These are phyloP conservation scores for Cytospora piceae DNA, from an alignment of 2,329 filamentous ascomycete genomes.

Conservation along the genomic window DNA sequence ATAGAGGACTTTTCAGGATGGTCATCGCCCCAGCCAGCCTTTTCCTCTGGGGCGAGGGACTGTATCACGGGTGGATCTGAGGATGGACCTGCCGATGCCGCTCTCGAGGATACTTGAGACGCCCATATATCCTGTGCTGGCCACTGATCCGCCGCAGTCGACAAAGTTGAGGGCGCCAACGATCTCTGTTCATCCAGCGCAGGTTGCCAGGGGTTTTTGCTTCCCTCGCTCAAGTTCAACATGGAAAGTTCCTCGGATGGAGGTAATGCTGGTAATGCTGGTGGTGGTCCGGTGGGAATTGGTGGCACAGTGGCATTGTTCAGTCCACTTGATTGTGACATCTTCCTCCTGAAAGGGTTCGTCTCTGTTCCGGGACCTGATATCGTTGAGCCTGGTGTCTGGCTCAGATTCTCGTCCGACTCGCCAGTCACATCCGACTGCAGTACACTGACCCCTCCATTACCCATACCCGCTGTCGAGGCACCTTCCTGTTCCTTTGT, in stretches of 20 bases:
- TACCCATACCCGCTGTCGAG: background rate
- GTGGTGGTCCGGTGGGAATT: slow-evolving; percentile 27
- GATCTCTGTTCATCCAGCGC: slow-evolving; percentile 38
- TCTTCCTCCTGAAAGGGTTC: slow-evolving; percentile 60
- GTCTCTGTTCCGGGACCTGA: slow-evolving; percentile 41
- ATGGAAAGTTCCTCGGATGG: slow-evolving; percentile 47
- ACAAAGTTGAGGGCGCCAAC: slow-evolving; percentile 35
- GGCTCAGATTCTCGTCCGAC: background rate
- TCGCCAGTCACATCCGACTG: slow-evolving; percentile 5
- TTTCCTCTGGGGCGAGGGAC: slow-evolving; percentile 44
- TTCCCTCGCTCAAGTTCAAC: slow-evolving; percentile 47
- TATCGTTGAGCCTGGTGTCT: background rate
- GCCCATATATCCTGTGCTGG: slow-evolving; percentile 43
- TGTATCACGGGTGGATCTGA: slow-evolving; percentile 41
- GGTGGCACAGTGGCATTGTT: slow-evolving; percentile 19
- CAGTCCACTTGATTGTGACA: slow-evolving; percentile 32
- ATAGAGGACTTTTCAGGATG: slow-evolving; percentile 21
- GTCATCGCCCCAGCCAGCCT: slow-evolving; percentile 47
- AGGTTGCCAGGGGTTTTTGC: slow-evolving; percentile 52
- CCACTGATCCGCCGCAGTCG: slow-evolving; percentile 38
- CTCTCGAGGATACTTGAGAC: slow-evolving; percentile 38
- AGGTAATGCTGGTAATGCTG: slow-evolving; percentile 34
- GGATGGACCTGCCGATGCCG: slow-evolving; percentile 37
- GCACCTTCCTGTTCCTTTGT: background rate
- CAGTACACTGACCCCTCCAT: slow-evolving; percentile 1